Evolutionary conservation across 2,329 filamentous ascomycete genomes (phyloP).

Genomic region (Juglanconis oblonga): DNA sequence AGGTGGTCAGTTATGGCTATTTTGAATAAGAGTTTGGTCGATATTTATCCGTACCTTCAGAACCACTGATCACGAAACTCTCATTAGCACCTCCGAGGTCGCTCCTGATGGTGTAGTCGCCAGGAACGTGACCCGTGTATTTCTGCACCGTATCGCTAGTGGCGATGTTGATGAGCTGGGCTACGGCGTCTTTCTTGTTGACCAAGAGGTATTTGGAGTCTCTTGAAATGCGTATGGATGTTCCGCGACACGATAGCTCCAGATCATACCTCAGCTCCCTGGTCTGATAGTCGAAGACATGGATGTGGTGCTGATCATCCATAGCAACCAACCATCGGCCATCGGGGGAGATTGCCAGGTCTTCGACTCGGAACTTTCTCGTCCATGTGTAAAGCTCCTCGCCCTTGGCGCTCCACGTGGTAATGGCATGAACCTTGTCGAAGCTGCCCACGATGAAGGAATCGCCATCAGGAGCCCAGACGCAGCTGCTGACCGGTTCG

Average conservation of each 20-base stretch:
- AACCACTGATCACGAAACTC: slow-evolving; percentile 87
- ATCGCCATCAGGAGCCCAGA: slow-evolving; percentile 79
- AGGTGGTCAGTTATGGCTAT: not conserved
- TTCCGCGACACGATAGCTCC: slow-evolving; percentile 63
- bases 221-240: slow-evolving; percentile 75
- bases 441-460: slow-evolving; percentile 79
- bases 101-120: slow-evolving; percentile 75
- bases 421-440: slow-evolving; percentile 63
- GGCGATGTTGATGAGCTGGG: slow-evolving; percentile 75
- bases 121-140: slow-evolving; percentile 74
- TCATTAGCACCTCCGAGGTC: slow-evolving; percentile 86
- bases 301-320: slow-evolving; percentile 65
- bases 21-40: not conserved
- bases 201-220: slow-evolving; percentile 82
- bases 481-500: slow-evolving; percentile 84
- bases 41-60: slow-evolving; percentile 63
- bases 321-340: slow-evolving; percentile 78
- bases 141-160: slow-evolving; percentile 68
- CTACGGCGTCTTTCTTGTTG: slow-evolving; percentile 74
- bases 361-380: slow-evolving; percentile 73
- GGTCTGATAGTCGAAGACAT: slow-evolving; percentile 79
- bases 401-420: slow-evolving; percentile 67
- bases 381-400: slow-evolving; percentile 64
- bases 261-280: slow-evolving; percentile 74
- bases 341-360: slow-evolving; percentile 78